A percentile compares a stretch with the other conserved stretches of the same genome.
These are phyloP conservation scores for Artemisia tridentata DNA, from an alignment of 129 eudicot genomes.

Conservation along the genomic window DNA sequence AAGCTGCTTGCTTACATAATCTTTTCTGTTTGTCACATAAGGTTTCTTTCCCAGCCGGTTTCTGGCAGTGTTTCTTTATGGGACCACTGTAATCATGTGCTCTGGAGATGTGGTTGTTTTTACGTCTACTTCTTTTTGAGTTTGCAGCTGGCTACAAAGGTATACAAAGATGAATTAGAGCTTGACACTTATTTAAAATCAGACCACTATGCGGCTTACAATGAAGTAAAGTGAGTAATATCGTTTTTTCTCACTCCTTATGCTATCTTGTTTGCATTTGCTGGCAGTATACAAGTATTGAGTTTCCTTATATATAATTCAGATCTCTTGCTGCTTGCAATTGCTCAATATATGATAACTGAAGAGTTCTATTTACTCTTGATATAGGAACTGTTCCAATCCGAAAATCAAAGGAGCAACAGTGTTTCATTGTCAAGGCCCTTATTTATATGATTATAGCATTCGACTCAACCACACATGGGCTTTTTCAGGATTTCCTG, in stretches of 20 bases:
- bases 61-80: constrained; percentile 5
- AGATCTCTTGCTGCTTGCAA: background rate
- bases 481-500: constrained; percentile 98
- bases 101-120: constrained; percentile 19
- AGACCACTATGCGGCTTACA: constrained; percentile 70
- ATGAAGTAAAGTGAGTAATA: constrained; percentile 66
- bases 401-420: constrained; percentile 95
- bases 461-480: constrained; percentile 98
- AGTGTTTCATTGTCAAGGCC: constrained; percentile 95
- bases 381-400: constrained; percentile 70
- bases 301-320: background rate
- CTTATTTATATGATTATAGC: constrained; percentile 83
- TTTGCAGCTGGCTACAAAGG: constrained; percentile 63
- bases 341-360: constrained; percentile 17
- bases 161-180: constrained; percentile 86
- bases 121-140: constrained; percentile 14
- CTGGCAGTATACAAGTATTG: constrained; percentile 14
- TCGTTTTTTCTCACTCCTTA: constrained; percentile 12
- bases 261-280: constrained; percentile 1
- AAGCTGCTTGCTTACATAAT: background rate
- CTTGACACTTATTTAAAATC: constrained; percentile 83
- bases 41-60: constrained; percentile 18
- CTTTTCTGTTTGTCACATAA: constrained; percentile 8
- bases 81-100: background rate
- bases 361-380: constrained; percentile 20